Conservation (phyloP, 768 basidiomycete species). For the Lactarius hatsudake region DNA sequence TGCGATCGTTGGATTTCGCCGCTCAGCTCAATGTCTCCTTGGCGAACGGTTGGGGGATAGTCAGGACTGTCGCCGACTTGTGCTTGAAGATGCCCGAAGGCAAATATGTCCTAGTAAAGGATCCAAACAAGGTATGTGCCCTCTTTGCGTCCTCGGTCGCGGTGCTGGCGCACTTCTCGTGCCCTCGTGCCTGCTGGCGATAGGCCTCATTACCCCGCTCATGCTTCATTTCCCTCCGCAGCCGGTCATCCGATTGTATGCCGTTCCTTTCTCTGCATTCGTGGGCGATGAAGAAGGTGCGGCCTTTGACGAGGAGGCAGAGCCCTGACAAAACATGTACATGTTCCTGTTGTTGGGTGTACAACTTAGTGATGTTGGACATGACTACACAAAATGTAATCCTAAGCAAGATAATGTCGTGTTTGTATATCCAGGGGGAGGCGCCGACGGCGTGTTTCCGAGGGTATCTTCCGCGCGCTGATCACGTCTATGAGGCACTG, state of each 20-base stretch:
- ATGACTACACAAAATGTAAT: constrained; percentile 11
- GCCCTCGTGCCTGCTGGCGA: background rate
- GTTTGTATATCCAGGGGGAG: constrained; percentile 1
- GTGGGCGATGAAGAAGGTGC: constrained; percentile 63
- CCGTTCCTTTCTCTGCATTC: constrained; percentile 87
- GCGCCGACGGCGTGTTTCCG: background rate
- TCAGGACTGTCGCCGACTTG: constrained; percentile 89
- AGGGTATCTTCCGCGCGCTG: background rate
- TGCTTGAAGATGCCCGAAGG: constrained; percentile 98
- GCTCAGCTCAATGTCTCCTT: constrained; percentile 92
- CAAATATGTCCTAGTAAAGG: constrained; percentile 95
- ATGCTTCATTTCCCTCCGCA: constrained; percentile 36
- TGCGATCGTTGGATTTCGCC: constrained; percentile 94
- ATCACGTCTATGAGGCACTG: constrained; percentile 35
- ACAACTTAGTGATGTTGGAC: constrained; percentile 2
- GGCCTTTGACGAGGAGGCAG: constrained; percentile 43
- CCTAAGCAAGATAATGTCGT: background rate
- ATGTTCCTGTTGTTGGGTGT: background rate
- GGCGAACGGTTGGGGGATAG: constrained; percentile 97
- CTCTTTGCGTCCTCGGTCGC: constrained; percentile 15
- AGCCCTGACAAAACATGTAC: constrained; percentile 29
- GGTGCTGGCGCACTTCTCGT: constrained; percentile 3
- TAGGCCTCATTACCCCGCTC: constrained; percentile 19
- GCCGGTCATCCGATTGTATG: constrained; percentile 92
- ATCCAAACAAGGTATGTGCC: constrained; percentile 87